Percentiles rank a stretch among this genome's conserved stretches.
Conservation (phyloP, 495 filamentous ascomycete genomes). For the Neurospora discreta region DNA sequence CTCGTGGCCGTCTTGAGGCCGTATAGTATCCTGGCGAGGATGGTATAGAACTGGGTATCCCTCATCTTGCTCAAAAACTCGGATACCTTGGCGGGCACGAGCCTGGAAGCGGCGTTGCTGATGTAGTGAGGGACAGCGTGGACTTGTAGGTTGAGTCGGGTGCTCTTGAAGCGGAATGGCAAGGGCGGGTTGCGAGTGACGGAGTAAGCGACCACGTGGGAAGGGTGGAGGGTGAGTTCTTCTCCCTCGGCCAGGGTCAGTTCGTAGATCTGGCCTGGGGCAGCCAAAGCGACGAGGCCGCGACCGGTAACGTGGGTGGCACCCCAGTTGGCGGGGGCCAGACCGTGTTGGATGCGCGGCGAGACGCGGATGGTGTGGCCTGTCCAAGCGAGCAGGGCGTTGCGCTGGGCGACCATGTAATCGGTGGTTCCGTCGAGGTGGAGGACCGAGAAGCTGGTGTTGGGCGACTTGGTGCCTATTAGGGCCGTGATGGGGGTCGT, state of each 20-base stretch:
- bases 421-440: constrained; percentile 90
- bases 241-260: constrained; percentile 66
- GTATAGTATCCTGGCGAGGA: constrained; percentile 47
- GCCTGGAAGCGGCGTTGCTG: constrained; percentile 25
- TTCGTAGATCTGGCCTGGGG: constrained; percentile 79
- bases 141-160: constrained; percentile 64
- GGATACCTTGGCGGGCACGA: constrained; percentile 36
- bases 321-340: constrained; percentile 85
- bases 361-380: constrained; percentile 68
- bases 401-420: constrained; percentile 83
- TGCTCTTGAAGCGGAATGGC: constrained; percentile 77
- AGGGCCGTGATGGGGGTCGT: constrained; percentile 76
- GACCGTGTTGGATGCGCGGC: constrained; percentile 59
- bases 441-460: constrained; percentile 74
- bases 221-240: constrained; percentile 75
- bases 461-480: constrained; percentile 72
- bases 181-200: constrained; percentile 59
- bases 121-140: constrained; percentile 49
- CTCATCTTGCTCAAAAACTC: constrained; percentile 62
- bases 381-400: constrained; percentile 90
- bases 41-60: constrained; percentile 58
- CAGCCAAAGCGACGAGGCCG: constrained; percentile 73
- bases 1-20: constrained; percentile 60
- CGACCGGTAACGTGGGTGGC: constrained; percentile 77
- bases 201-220: constrained; percentile 83